phyloP scores from a whole-genome alignment of 176 grass and related monocot species.

The Carex littledalei region DNA sequence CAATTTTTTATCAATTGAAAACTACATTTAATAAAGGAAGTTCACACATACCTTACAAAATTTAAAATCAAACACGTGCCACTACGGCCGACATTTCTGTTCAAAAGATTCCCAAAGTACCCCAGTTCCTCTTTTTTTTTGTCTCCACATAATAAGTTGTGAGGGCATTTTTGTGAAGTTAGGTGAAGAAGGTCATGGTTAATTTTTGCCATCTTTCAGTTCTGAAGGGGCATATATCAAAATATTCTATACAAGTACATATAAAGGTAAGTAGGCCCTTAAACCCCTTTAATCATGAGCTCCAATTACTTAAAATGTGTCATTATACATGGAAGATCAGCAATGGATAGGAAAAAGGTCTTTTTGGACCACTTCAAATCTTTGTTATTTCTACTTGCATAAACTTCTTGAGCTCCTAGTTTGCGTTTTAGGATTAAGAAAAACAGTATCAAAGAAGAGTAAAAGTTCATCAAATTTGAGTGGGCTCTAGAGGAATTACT shows the following conservation, averaged over 20 bases:
- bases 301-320: neutral
- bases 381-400: neutral
- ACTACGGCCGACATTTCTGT: neutral
- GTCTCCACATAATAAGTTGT: neutral
- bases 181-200: neutral
- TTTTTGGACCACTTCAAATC: neutral
- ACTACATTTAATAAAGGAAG: neutral
- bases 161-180: neutral
- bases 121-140: neutral
- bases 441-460: neutral
- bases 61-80: neutral
- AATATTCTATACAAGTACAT: neutral
- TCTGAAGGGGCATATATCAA: neutral
- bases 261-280: slow-evolving; percentile 1
- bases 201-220: neutral
- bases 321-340: neutral
- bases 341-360: neutral
- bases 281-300: neutral
- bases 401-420: neutral
- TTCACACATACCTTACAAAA: neutral
- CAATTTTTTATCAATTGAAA: neutral
- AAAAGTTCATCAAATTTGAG: no score
- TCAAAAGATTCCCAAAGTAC: neutral
- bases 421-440: neutral
- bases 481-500: neutral